Evolutionary conservation across 1,284 basidiomycete species (phyloP).

Genomic region (Puccinia coronata): DNA sequence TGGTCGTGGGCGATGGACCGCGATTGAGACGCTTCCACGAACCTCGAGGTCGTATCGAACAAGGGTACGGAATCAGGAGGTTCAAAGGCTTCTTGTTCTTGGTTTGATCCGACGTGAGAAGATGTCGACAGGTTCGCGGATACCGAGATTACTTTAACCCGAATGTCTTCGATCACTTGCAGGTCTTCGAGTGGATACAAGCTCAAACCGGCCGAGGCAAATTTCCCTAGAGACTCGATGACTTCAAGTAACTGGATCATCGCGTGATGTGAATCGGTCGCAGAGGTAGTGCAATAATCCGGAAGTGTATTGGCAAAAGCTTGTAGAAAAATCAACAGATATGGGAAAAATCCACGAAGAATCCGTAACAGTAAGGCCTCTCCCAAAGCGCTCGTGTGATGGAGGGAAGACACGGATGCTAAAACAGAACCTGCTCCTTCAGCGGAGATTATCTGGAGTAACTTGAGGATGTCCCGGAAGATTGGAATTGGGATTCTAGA

Average conservation of each 20-base stretch:
- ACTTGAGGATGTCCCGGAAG: conserved; percentile 6
- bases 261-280: not conserved
- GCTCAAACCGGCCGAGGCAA: conserved; percentile 33
- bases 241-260: conserved; percentile 12
- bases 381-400: not conserved
- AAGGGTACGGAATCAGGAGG: not conserved
- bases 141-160: not conserved
- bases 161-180: conserved; percentile 16
- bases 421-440: conserved; percentile 25
- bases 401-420: conserved; percentile 3
- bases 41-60: not conserved
- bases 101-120: not conserved
- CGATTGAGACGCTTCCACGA: not conserved
- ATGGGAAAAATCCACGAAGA: conserved; percentile 32
- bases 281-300: not conserved
- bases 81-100: conserved; percentile 1
- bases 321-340: conserved; percentile 7
- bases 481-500: conserved; percentile 7
- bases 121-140: not conserved
- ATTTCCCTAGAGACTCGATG: conserved; percentile 24
- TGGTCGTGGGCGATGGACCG: not conserved
- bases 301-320: conserved; percentile 9
- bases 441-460: conserved; percentile 30
- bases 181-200: conserved; percentile 20
- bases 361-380: conserved; percentile 32